Base-by-base conservation (phyloP, 257 asterid species). In the Verbascum thapsus region DNA sequence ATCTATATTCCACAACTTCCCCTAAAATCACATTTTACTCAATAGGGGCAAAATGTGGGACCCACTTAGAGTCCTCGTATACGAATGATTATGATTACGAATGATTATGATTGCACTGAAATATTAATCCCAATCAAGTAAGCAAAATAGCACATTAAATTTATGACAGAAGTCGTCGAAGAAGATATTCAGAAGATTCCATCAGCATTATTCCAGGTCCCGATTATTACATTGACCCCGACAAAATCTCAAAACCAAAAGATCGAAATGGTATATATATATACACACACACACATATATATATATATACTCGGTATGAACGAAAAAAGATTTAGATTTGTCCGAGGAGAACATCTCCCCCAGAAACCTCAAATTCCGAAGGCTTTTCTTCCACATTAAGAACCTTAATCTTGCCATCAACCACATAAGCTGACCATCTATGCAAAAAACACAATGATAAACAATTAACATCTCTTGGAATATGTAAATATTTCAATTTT, bases 381-480 rank as follows among this genome's bases (percentile, higher is more conserved):
- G 97, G 97, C 5, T 86, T 91, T 59, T 82, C 75, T 68, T 92
- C 99, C 76, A 92, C 83, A 41, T 92, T 89, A 23, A 92, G 73
- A 73, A 56, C 96, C 76, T 92, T 82, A 37, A 92, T 76, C 72
- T 81, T 83, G 35, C 99, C 99, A 61, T 92, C 92, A 7, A 73
- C 97, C 45, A 92, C 90, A 53, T 78, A 92, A 5, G 99, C 99
- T 0, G 99, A 92, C 97, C 99, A 89, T 84, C 97, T 92, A 74
- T 58, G 51, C 19, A 54, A 8, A 4, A 56, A 63, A n/a, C n/a
- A 63, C 20, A 61, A 30, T 10, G n/a, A n/a, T n/a, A n/a, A n/a
- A 18, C 8, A 10, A 43, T 22, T 38, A 10, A 12, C n/a, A n/a
- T n/a, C n/a, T n/a, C n/a, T n/a, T n/a, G n/a, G n/a, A n/a, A n/a